These are phyloP conservation scores for Lumnitzera littorea DNA, from an alignment of 345 rosid species.

Conservation along the genomic window DNA sequence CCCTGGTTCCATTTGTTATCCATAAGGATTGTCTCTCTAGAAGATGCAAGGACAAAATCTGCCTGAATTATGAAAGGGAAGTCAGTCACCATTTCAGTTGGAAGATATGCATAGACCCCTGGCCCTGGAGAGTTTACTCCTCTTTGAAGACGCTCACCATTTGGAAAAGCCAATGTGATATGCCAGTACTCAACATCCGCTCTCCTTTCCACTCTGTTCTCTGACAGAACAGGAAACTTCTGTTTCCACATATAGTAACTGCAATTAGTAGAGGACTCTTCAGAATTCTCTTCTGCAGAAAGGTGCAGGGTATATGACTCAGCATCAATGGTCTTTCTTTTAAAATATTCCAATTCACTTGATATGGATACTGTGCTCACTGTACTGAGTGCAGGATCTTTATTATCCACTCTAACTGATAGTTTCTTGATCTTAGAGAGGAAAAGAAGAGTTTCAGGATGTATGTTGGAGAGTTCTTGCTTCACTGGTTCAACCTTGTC, in stretches of 20 bases:
- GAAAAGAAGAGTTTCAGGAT: constrained; percentile 62
- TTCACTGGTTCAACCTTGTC: constrained; percentile 64
- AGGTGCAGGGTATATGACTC: constrained; percentile 57
- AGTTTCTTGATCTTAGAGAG: constrained; percentile 56
- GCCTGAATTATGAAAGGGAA: constrained; percentile 69
- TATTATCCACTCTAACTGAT: constrained; percentile 51
- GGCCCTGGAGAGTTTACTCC: constrained; percentile 59
- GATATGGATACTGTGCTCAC: constrained; percentile 44
- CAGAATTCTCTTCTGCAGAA: constrained; percentile 30
- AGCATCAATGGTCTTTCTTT: constrained; percentile 67
- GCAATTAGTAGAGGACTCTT: constrained; percentile 26
- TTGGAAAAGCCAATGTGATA: constrained; percentile 71
- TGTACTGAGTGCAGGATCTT: constrained; percentile 30
- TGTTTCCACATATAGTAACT: constrained; percentile 68
- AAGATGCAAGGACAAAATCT: constrained; percentile 60
- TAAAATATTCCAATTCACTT: constrained; percentile 37
- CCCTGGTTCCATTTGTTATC: constrained; percentile 76
- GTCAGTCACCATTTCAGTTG: constrained; percentile 64
- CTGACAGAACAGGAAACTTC: constrained; percentile 49
- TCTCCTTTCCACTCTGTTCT: constrained; percentile 54
- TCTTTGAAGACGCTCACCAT: constrained; percentile 39
- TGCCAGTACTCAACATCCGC: constrained; percentile 59
- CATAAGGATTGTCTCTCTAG: constrained; percentile 57
- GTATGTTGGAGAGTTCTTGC: constrained; percentile 55
- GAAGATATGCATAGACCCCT: constrained; percentile 71